phyloP scores from a whole-genome alignment of 495 filamentous ascomycete species.

The Aspergillus incahuasiensis region DNA sequence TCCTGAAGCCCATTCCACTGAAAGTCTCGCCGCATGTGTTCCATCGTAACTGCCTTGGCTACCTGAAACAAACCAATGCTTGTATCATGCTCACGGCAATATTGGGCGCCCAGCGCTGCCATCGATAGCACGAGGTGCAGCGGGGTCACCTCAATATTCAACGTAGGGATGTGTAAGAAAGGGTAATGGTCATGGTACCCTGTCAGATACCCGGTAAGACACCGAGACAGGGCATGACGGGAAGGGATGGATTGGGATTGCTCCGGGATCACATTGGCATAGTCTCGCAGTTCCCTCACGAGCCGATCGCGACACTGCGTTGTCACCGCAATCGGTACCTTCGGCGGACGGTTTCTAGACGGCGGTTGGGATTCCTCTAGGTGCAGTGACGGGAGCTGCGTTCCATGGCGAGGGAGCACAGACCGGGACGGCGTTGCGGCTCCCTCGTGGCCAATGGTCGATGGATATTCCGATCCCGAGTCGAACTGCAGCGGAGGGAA shows the following conservation, averaged over 20 bases:
- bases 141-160: conserved; percentile 48
- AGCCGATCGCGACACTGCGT: conserved; percentile 34
- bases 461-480: conserved; percentile 28
- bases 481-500: conserved; percentile 33
- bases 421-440: conserved; percentile 29
- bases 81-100: conserved; percentile 44
- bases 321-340: conserved; percentile 31
- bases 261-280: conserved; percentile 35
- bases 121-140: conserved; percentile 62
- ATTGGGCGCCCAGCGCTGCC: conserved; percentile 60
- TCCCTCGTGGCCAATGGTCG: conserved; percentile 18
- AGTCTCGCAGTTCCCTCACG: conserved; percentile 21
- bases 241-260: conserved; percentile 38
- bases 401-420: conserved; percentile 35
- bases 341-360: conserved; percentile 27
- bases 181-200: conserved; percentile 68
- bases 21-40: conserved; percentile 33
- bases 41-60: conserved; percentile 36
- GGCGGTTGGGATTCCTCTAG: conserved; percentile 30
- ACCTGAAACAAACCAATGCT: conserved; percentile 46
- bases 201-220: conserved; percentile 61
- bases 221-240: conserved; percentile 59
- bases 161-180: conserved; percentile 62
- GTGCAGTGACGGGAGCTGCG: conserved; percentile 38
- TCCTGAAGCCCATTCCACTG: conserved; percentile 16